phyloP scores from a whole-genome alignment of 2,329 filamentous ascomycete species.

The Juglanconis oblonga region DNA sequence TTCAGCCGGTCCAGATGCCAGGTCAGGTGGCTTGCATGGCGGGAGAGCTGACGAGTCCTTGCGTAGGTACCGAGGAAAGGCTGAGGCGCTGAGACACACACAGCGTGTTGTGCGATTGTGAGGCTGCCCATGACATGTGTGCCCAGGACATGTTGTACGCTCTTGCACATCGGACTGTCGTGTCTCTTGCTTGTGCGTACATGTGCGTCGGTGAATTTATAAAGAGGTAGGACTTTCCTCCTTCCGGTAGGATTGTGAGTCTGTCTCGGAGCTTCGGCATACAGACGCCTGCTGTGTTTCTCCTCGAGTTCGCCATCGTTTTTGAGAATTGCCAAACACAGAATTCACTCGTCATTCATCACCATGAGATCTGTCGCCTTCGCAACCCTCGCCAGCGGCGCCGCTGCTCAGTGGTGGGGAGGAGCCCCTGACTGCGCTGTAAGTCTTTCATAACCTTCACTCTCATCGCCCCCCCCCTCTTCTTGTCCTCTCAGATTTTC shows the following conservation, averaged over 20 bases:
- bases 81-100: background rate
- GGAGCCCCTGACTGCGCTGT: slow-evolving; percentile 42
- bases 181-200: background rate
- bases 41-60: background rate
- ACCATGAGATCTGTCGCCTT: slow-evolving; percentile 12
- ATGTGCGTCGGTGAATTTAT: background rate
- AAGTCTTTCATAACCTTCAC: slow-evolving; percentile 21
- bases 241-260: background rate
- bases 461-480: background rate
- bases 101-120: background rate
- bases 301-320: background rate
- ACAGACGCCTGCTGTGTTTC: background rate
- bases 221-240: background rate
- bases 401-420: slow-evolving; percentile 33
- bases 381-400: slow-evolving; percentile 9
- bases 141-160: background rate
- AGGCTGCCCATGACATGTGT: slow-evolving; percentile 6
- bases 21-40: background rate
- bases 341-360: background rate
- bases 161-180: background rate
- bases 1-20: slow-evolving; percentile 2
- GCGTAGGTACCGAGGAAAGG: background rate
- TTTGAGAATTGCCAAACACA: background rate
- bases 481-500: background rate
- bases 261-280: background rate